Evolutionary conservation across 495 filamentous ascomycete species (phyloP).

Genomic region (Cudoniella acicularis): DNA sequence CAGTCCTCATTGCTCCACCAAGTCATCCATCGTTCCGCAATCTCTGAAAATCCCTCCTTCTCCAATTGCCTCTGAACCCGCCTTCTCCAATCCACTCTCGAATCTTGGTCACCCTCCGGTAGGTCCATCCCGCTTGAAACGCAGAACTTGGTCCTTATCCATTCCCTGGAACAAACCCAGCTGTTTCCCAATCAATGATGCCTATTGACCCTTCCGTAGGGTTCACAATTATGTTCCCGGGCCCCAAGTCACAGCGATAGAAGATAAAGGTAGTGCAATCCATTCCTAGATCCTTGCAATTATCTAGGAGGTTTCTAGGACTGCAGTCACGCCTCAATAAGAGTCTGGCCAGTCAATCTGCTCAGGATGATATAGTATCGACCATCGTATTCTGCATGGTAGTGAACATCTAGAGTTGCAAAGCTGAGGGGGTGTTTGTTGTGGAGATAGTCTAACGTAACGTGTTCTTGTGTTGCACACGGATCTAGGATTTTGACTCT

Average conservation of each 20-base stretch:
- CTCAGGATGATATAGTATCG: constrained; percentile 15
- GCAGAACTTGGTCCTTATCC: constrained; percentile 30
- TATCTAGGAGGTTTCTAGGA: constrained; percentile 5
- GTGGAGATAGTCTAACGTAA: constrained; percentile 19
- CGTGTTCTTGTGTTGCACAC: constrained; percentile 22
- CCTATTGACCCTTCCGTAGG: constrained; percentile 22
- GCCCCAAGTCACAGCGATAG: constrained; percentile 35
- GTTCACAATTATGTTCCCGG: constrained; percentile 32
- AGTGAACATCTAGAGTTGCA: constrained; percentile 17
- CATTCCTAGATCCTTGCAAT: constrained; percentile 27
- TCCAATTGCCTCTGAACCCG: background rate
- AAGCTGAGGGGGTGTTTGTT: constrained; percentile 12
- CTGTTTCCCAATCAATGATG: constrained; percentile 36
- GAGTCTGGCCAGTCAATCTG: constrained; percentile 18
- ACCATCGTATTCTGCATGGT: constrained; percentile 13
- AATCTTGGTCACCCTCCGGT: background rate
- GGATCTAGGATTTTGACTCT: constrained; percentile 11
- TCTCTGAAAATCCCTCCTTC: background rate
- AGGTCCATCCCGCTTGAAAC: background rate
- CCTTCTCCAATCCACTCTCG: background rate
- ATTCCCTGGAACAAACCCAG: constrained; percentile 31
- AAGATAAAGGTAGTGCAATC: constrained; percentile 31
- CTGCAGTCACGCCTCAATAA: constrained; percentile 15
- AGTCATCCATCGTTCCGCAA: background rate
- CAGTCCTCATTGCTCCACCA: background rate